These are phyloP conservation scores for Torulaspora maleeae DNA, from an alignment of 805 yeast species.

Conservation along the genomic window DNA sequence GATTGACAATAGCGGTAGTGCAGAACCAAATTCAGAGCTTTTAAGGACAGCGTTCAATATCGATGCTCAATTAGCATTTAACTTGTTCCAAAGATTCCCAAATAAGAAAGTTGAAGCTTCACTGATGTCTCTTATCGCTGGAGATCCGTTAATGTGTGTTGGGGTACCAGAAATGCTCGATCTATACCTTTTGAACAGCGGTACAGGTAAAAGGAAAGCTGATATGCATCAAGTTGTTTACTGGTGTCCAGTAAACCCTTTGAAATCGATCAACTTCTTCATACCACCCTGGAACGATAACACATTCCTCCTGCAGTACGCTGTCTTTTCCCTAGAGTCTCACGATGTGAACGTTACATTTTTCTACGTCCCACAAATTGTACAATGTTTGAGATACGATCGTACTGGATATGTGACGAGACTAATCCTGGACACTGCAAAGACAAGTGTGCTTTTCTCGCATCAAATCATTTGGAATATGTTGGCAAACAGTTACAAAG, in stretches of 20 bases:
- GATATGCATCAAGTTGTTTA: constrained; percentile 43
- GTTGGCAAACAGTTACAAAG: constrained; percentile 86
- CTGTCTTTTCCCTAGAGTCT: constrained; percentile 82
- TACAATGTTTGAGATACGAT: constrained; percentile 85
- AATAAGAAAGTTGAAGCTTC: constrained; percentile 27
- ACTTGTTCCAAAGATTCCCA: constrained; percentile 55
- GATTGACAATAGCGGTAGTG: constrained; percentile 35
- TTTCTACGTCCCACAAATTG: constrained; percentile 97
- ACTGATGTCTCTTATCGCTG: constrained; percentile 44
- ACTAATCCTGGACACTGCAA: constrained; percentile 87
- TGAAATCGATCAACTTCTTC: constrained; percentile 79
- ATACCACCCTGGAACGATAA: constrained; percentile 66
- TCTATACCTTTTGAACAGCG: constrained; percentile 13
- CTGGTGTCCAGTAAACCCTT: constrained; percentile 76
- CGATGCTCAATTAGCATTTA: constrained; percentile 69
- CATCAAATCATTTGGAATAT: constrained; percentile 99
- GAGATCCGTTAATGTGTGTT: constrained; percentile 49
- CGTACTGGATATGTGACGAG: constrained; percentile 77
- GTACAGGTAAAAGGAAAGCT: constrained; percentile 4
- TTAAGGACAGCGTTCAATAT: constrained; percentile 56
- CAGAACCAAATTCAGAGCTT: constrained; percentile 34
- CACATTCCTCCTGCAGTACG: constrained; percentile 72
- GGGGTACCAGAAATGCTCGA: constrained; percentile 25
- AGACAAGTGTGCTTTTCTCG: constrained; percentile 84
- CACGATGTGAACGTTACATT: constrained; percentile 86